Evolutionary conservation across 225 moss, liverwort and hornwort genomes (phyloP).

Genomic region (Pleurozium schreberi): DNA sequence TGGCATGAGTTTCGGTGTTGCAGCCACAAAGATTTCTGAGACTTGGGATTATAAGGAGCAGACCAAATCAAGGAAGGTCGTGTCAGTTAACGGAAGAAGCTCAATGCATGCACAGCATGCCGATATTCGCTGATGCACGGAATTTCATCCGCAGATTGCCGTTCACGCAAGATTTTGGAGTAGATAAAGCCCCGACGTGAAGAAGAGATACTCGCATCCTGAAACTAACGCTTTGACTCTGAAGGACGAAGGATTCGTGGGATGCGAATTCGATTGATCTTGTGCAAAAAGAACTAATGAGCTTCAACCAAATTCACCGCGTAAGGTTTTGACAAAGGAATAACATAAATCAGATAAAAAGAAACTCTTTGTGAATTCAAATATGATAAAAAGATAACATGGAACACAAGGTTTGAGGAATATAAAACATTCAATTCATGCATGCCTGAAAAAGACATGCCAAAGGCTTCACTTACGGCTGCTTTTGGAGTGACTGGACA

Average conservation of each 20-base stretch:
- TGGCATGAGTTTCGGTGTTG: conserved; percentile 30
- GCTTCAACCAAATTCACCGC: background rate
- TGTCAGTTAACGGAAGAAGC: background rate
- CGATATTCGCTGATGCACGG: background rate
- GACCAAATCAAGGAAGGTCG: background rate
- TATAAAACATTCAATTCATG: background rate
- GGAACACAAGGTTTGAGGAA: too few relatives aligned
- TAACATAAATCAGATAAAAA: too few relatives aligned
- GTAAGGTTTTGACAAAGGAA: background rate
- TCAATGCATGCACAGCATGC: too few relatives aligned
- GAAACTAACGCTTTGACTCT: too few relatives aligned
- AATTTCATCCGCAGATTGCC: too few relatives aligned
- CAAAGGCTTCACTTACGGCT: conserved; percentile 34
- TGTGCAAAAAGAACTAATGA: too few relatives aligned
- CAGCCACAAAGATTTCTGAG: background rate
- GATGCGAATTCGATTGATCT: background rate
- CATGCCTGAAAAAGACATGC: background rate
- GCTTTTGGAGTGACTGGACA: conserved; percentile 43
- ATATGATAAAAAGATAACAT: too few relatives aligned
- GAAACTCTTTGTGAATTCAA: too few relatives aligned
- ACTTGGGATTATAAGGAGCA: background rate
- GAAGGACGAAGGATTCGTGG: background rate
- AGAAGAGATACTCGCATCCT: background rate
- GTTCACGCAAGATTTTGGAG: background rate
- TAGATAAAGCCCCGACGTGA: too few relatives aligned